Conservation (phyloP, 305 asterid species). For the Fraxinus latifolia region DNA sequence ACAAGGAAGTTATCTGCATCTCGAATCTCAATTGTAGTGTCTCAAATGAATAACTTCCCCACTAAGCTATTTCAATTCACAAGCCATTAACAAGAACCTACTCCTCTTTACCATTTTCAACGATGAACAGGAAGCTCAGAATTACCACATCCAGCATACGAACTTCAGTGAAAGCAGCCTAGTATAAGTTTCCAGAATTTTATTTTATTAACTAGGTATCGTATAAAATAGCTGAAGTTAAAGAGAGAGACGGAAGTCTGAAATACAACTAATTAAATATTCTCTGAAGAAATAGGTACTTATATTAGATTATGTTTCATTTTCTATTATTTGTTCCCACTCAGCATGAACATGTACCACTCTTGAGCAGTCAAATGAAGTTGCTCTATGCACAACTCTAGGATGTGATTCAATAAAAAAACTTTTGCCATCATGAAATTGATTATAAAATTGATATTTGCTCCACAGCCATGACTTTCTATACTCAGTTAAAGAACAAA, state of each 20-base stretch:
- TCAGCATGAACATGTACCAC: neutral
- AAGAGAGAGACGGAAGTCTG: neutral
- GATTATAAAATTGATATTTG: neutral
- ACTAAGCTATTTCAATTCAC: neutral
- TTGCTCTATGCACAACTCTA: neutral
- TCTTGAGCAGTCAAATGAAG: neutral
- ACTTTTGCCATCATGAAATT: neutral
- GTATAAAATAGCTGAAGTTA: neutral
- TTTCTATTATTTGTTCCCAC: neutral
- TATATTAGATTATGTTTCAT: neutral
- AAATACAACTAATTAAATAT: neutral
- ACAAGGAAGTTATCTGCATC: neutral
- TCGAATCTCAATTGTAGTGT: neutral
- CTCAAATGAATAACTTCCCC: neutral
- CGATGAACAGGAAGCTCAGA: neutral
- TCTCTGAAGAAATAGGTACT: neutral
- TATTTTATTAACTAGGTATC: neutral
- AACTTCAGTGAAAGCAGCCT: neutral
- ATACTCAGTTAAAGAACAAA: neutral
- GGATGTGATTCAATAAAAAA: slow-evolving; percentile 1
- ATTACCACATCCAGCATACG: neutral
- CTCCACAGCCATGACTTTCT: neutral
- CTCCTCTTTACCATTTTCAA: neutral
- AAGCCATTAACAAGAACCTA: neutral
- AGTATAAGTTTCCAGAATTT: neutral